Evolutionary conservation across 2,329 filamentous ascomycete genomes (phyloP).

Genomic region (Endoconidiophora laricicola): DNA sequence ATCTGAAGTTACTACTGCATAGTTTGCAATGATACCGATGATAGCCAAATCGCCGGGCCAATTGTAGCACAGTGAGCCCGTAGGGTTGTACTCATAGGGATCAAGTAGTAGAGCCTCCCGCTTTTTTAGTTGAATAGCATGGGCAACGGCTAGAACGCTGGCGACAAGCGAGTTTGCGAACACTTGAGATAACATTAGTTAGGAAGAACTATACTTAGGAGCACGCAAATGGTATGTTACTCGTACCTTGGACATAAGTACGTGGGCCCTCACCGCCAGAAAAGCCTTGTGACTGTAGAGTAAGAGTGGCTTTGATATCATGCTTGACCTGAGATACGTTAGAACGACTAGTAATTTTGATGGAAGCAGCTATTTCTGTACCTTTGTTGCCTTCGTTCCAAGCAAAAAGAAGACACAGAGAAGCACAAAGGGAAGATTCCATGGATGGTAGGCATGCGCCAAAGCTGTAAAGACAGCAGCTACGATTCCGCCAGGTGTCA

Average conservation of each 20-base stretch:
- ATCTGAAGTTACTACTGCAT: slow-evolving; percentile 80
- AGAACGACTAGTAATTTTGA: not conserved
- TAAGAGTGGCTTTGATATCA: slow-evolving; percentile 65
- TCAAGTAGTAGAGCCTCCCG: slow-evolving; percentile 27
- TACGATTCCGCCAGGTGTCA: slow-evolving; percentile 61
- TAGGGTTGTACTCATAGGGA: slow-evolving; percentile 18
- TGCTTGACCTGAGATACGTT: slow-evolving; percentile 53
- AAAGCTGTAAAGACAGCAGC: slow-evolving; percentile 57
- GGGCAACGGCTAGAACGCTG: slow-evolving; percentile 43
- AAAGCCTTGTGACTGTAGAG: slow-evolving; percentile 56
- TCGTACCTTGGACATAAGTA: slow-evolving; percentile 59
- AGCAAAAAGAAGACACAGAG: slow-evolving; percentile 74
- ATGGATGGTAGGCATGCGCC: slow-evolving; percentile 80
- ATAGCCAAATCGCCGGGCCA: slow-evolving; percentile 47
- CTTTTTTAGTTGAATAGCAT: slow-evolving; percentile 40
- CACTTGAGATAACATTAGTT: slow-evolving; percentile 27
- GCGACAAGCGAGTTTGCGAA: slow-evolving; percentile 76
- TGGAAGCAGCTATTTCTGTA: slow-evolving; percentile 20
- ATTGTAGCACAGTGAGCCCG: slow-evolving; percentile 35
- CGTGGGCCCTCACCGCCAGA: slow-evolving; percentile 66
- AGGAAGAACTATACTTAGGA: slow-evolving; percentile 12
- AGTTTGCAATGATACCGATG: slow-evolving; percentile 59
- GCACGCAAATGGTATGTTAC: not conserved
- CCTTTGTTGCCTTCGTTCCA: slow-evolving; percentile 71
- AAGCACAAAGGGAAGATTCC: slow-evolving; percentile 77